Evolutionary conservation across 192 early-diverging fungal genomes (phyloP).

Genomic region (Coemansia erecta): DNA sequence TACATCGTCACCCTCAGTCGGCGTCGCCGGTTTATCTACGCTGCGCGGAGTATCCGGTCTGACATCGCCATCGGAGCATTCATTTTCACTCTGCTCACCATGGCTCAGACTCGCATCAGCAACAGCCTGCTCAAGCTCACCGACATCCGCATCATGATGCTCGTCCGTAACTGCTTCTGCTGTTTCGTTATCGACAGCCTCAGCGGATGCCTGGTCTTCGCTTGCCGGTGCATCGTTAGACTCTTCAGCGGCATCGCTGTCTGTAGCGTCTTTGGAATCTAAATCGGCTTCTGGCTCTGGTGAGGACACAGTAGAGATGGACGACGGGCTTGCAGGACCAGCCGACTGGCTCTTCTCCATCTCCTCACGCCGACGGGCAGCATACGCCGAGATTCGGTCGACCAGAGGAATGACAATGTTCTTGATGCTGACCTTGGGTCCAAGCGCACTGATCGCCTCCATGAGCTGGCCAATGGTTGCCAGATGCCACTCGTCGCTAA

Average conservation of each 20-base stretch:
- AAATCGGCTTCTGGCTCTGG: slow-evolving; percentile 1
- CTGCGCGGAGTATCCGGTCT: no score
- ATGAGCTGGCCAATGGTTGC: slow-evolving; percentile 86
- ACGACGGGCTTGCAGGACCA: slow-evolving; percentile 3
- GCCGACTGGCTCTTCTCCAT: slow-evolving; percentile 44
- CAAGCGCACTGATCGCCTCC: slow-evolving; percentile 85
- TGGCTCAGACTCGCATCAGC: no score
- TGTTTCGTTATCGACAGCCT: not conserved
- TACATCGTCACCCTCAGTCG: not conserved
- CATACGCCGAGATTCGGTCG: slow-evolving; percentile 91
- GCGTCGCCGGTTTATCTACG: no score
- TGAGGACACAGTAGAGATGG: not conserved
- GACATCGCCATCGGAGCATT: no score
- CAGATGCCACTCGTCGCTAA: slow-evolving; percentile 96
- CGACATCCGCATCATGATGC: no score
- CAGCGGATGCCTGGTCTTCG: not conserved
- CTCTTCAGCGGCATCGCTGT: slow-evolving; percentile 1
- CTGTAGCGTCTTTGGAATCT: not conserved
- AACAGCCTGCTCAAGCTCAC: no score
- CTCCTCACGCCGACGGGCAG: slow-evolving; percentile 73
- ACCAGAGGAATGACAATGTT: slow-evolving; percentile 94
- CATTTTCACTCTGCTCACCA: no score
- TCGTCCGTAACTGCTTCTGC: no score
- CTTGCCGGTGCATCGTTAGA: not conserved
- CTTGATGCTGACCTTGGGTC: slow-evolving; percentile 94